phyloP scores from a whole-genome alignment of 2,329 filamentous ascomycete species.

The Cordyceps tenuipes region DNA sequence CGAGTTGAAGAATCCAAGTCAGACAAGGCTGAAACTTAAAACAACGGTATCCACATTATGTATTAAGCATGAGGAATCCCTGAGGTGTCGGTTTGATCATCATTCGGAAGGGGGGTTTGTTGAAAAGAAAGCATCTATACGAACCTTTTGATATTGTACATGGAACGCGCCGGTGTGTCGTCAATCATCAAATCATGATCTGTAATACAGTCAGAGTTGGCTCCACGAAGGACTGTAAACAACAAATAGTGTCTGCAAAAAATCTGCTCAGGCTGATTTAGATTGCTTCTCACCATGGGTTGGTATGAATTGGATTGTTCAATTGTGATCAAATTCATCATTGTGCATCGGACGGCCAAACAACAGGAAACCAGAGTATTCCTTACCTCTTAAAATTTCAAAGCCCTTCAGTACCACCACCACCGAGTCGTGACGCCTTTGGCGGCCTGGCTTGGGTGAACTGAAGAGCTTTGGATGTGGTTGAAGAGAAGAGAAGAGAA shows the following conservation, averaged over 20 bases:
- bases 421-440: background rate
- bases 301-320: slow-evolving; percentile 59
- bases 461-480: slow-evolving; percentile 11
- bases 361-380: background rate
- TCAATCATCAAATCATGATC: slow-evolving; percentile 10
- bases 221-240: background rate
- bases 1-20: slow-evolving; percentile 33
- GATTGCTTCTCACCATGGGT: slow-evolving; percentile 45
- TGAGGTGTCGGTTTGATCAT: slow-evolving; percentile 55
- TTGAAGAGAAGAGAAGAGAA: slow-evolving; percentile 14
- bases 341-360: slow-evolving; percentile 19
- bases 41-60: slow-evolving; percentile 53
- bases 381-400: slow-evolving; percentile 6
- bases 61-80: slow-evolving; percentile 64
- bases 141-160: slow-evolving; percentile 36
- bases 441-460: background rate
- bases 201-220: slow-evolving; percentile 15
- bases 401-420: background rate
- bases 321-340: slow-evolving; percentile 28
- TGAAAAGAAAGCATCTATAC: slow-evolving; percentile 19
- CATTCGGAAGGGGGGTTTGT: slow-evolving; percentile 32
- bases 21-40: slow-evolving; percentile 62
- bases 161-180: background rate
- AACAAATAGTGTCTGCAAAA: slow-evolving; percentile 10
- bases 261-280: slow-evolving; percentile 44